phyloP scores from a whole-genome alignment of 1,284 basidiomycete genomes.

The Trichosporon inkin region DNA sequence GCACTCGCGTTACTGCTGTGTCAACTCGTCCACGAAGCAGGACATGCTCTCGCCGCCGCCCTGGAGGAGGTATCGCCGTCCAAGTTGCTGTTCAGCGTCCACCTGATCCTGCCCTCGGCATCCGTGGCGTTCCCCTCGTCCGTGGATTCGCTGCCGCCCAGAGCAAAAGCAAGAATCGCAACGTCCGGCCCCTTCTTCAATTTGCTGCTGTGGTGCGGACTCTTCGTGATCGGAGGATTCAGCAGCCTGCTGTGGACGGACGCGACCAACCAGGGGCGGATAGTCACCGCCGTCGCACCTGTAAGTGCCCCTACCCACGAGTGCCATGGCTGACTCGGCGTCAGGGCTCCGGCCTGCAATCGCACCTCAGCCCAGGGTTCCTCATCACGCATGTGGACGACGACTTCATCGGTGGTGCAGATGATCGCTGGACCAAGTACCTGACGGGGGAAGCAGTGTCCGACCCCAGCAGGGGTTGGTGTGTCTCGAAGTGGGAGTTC shows the following conservation, averaged over 20 bases:
- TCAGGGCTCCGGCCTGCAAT: slow-evolving; percentile 5
- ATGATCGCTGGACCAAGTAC: slow-evolving; percentile 34
- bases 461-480: slow-evolving; percentile 13
- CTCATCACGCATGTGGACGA: slow-evolving; percentile 44
- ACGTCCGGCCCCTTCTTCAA: slow-evolving; percentile 46
- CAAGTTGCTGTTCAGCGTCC: slow-evolving; percentile 33
- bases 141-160: slow-evolving; percentile 32
- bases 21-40: slow-evolving; percentile 46
- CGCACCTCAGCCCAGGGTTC: slow-evolving; percentile 31
- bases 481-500: slow-evolving; percentile 16
- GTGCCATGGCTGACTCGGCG: not conserved
- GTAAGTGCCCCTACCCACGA: slow-evolving; percentile 21
- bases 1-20: slow-evolving; percentile 39
- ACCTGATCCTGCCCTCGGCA: slow-evolving; percentile 39
- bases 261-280: slow-evolving; percentile 23
- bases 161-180: slow-evolving; percentile 39
- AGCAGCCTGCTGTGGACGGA: slow-evolving; percentile 35
- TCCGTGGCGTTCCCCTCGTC: slow-evolving; percentile 38
- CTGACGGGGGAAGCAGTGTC: slow-evolving; percentile 20
- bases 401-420: slow-evolving; percentile 24
- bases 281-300: slow-evolving; percentile 31
- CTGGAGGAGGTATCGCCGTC: slow-evolving; percentile 39
- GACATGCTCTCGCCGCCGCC: slow-evolving; percentile 43
- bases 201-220: slow-evolving; percentile 31
- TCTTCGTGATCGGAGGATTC: slow-evolving; percentile 10